Conservation (phyloP, 805 yeast genomes). For the Isabelozyma pseudorhagii region DNA sequence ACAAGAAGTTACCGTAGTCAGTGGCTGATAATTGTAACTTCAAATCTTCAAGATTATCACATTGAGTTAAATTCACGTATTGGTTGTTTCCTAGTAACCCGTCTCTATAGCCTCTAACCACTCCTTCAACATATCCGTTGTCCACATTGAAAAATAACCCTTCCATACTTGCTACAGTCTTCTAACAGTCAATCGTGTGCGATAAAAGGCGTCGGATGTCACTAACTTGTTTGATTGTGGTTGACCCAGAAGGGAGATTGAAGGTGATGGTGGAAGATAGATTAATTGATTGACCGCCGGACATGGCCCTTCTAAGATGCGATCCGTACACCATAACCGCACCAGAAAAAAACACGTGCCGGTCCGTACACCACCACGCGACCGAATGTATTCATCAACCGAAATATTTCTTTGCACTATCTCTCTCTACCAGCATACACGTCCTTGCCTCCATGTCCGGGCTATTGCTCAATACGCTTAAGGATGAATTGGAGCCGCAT, state of each 20-base stretch:
- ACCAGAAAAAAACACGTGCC: too few species aligned
- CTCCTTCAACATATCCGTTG: conserved; percentile 87
- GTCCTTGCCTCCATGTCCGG: conserved; percentile 22
- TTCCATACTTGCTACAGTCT: conserved; percentile 61
- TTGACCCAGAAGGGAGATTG: not conserved
- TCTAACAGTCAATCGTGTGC: not conserved
- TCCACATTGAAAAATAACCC: conserved; percentile 90
- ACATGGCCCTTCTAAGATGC: not conserved
- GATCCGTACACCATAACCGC: not conserved
- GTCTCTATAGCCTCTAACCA: conserved; percentile 90
- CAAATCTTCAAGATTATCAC: conserved; percentile 91
- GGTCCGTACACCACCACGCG: not conserved
- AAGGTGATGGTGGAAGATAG: not conserved
- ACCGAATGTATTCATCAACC: too few species aligned
- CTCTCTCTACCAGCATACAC: not conserved
- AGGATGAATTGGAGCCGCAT: conserved; percentile 18
- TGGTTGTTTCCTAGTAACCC: conserved; percentile 77
- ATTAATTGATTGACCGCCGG: not conserved
- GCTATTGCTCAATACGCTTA: conserved; percentile 31
- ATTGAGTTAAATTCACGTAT: conserved; percentile 90
- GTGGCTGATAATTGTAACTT: conserved; percentile 93
- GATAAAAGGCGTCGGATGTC: not conserved
- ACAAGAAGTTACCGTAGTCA: conserved; percentile 88
- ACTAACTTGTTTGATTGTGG: not conserved
- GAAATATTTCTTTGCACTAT: too few species aligned